phyloP scores from a whole-genome alignment of 495 filamentous ascomycete genomes.

The Neurospora discreta region DNA sequence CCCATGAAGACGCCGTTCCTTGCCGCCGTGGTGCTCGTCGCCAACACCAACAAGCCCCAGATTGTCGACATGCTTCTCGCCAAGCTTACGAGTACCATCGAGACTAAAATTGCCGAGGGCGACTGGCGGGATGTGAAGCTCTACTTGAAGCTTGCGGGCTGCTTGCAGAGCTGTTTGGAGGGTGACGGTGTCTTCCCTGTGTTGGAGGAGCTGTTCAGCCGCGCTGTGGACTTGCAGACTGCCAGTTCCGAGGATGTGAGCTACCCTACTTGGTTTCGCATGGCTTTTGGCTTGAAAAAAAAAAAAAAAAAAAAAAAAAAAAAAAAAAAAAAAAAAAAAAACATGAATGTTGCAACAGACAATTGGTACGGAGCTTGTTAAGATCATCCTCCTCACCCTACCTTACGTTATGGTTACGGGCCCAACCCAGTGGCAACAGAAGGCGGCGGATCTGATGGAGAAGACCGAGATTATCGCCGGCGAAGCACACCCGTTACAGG shows the following conservation, averaged over 20 bases:
- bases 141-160: conserved; percentile 73
- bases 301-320: too few relatives aligned
- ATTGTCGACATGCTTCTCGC: conserved; percentile 55
- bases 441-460: conserved; percentile 67
- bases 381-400: conserved; percentile 86
- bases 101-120: conserved; percentile 54
- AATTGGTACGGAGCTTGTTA: conserved; percentile 81
- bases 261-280: conserved; percentile 1
- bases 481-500: conserved; percentile 69
- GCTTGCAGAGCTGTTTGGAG: conserved; percentile 66
- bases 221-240: conserved; percentile 81
- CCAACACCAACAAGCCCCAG: conserved; percentile 63
- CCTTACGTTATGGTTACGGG: conserved; percentile 79
- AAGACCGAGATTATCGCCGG: conserved; percentile 88
- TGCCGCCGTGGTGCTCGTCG: conserved; percentile 64
- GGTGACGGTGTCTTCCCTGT: conserved; percentile 79
- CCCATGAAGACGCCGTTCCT: conserved; percentile 94
- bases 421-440: conserved; percentile 48
- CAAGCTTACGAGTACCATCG: conserved; percentile 43
- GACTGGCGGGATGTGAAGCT: conserved; percentile 89
- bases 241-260: conserved; percentile 82
- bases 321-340: too few relatives aligned
- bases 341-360: conserved; percentile 33
- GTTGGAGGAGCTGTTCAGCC: conserved; percentile 71
- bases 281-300: background rate